Evolutionary conservation across 148 eudicot genomes (phyloP).

Genomic region (Cornus kousa): DNA sequence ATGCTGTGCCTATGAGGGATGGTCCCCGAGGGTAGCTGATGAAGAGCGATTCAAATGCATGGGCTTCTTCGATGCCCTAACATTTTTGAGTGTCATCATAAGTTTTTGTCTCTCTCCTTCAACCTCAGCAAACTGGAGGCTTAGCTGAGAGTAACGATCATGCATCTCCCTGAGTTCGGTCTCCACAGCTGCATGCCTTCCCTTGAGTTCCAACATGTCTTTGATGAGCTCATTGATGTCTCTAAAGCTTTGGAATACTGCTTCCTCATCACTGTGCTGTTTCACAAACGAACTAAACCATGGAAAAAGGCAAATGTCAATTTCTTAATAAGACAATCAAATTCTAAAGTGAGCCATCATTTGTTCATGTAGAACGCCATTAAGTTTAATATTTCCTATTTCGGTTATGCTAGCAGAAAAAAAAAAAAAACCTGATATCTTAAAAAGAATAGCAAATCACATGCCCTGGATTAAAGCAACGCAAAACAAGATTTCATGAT

Average conservation of each 20-base stretch:
- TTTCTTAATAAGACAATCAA: not conserved
- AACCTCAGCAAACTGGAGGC: slow-evolving; percentile 91
- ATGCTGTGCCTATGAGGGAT: slow-evolving; percentile 4
- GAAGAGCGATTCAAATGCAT: slow-evolving; percentile 30
- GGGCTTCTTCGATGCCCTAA: slow-evolving; percentile 55
- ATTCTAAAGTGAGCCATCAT: not conserved
- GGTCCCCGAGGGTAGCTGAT: slow-evolving; percentile 15
- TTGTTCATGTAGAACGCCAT: not conserved
- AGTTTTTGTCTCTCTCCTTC: slow-evolving; percentile 96
- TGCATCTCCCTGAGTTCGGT: slow-evolving; percentile 84
- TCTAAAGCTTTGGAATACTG: slow-evolving; percentile 81
- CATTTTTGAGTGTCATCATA: slow-evolving; percentile 73
- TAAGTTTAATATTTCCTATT: no score
- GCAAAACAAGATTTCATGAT: not conserved
- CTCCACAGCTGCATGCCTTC: slow-evolving; percentile 52
- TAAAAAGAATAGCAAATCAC: not conserved
- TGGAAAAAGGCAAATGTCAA: not conserved
- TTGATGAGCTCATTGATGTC: slow-evolving; percentile 88
- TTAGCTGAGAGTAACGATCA: slow-evolving; percentile 79
- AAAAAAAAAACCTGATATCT: slow-evolving; percentile 3
- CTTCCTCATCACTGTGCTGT: slow-evolving; percentile 89
- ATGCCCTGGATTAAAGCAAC: not conserved
- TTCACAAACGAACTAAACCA: slow-evolving; percentile 75
- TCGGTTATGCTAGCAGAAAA: not conserved
- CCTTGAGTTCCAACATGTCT: slow-evolving; percentile 82